Evolutionary conservation across 805 yeast genomes (phyloP).

Genomic region (Yamadazyma olivae): DNA sequence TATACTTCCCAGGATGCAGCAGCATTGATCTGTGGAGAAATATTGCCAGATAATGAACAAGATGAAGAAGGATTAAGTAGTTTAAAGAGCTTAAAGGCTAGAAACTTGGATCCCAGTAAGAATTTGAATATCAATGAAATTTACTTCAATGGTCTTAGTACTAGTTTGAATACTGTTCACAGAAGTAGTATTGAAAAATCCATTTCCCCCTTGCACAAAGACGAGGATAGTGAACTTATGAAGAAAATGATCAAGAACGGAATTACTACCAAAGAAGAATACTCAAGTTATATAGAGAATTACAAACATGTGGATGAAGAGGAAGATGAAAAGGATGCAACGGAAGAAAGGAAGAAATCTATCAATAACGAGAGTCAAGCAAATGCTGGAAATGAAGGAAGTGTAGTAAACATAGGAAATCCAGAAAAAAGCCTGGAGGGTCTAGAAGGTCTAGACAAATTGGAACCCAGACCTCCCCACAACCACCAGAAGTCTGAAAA

Average conservation of each 20-base stretch:
- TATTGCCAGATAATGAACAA: conserved; percentile 53
- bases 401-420: no score
- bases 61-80: conserved; percentile 48
- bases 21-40: conserved; percentile 62
- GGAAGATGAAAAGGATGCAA: conserved; percentile 13
- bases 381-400: conserved; percentile 2
- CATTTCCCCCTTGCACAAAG: conserved; percentile 14
- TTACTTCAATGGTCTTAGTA: conserved; percentile 31
- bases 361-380: conserved; percentile 4
- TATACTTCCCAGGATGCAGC: conserved; percentile 73
- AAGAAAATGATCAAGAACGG: conserved; percentile 35
- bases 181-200: conserved; percentile 12
- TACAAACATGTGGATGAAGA: conserved; percentile 13
- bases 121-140: conserved; percentile 37
- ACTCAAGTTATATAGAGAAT: conserved; percentile 8
- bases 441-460: not conserved
- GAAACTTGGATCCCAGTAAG: conserved; percentile 40
- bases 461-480: no score
- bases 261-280: conserved; percentile 20
- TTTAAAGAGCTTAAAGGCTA: conserved; percentile 30
- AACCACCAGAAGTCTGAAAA: no score
- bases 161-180: conserved; percentile 25
- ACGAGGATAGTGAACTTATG: conserved; percentile 27
- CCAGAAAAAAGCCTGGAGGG: not conserved
- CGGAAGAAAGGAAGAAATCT: conserved; percentile 1